Conservation (phyloP, 2,329 filamentous ascomycete genomes). For the Gliomastix tumulicola region DNA sequence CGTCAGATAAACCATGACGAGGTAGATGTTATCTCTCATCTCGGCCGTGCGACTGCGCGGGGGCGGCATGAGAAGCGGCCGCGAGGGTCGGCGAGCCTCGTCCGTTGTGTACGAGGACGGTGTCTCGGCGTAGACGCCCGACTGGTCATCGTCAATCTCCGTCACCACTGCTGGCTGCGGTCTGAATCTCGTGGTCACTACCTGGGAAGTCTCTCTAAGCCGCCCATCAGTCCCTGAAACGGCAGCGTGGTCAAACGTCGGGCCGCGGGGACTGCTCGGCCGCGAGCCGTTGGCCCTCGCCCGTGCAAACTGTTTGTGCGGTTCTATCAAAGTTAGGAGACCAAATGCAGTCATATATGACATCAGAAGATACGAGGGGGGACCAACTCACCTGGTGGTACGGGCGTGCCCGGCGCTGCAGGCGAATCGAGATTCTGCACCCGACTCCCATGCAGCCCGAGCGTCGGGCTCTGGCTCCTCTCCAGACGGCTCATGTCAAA, state of each 20-base stretch:
- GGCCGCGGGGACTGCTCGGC: no score
- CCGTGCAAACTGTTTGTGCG: no score
- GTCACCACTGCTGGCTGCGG: no score
- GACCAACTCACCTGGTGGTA: no score
- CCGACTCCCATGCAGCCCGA: conserved; percentile 34
- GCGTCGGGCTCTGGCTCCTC: neutral
- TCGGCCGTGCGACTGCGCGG: conserved; percentile 1
- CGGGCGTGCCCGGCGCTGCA: conserved; percentile 38
- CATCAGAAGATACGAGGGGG: neutral
- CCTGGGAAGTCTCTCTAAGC: no score
- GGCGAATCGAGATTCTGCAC: conserved; percentile 52
- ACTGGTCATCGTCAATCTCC: neutral
- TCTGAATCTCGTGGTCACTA: no score
- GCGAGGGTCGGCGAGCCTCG: neutral
- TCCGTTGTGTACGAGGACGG: no score
- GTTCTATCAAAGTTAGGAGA: no score
- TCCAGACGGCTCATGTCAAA: conserved; percentile 25
- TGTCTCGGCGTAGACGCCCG: neutral
- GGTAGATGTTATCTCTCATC: neutral
- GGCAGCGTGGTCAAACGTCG: no score
- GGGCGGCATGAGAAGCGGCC: conserved; percentile 3
- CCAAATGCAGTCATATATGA: no score
- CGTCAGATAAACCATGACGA: neutral
- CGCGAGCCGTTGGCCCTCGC: no score
- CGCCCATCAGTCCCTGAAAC: no score